Percentiles rank a stretch among this genome's conserved stretches.
Evolutionary conservation across 73 alveolate genomes (phyloP).

Genomic region (Effrenium voratum): DNA sequence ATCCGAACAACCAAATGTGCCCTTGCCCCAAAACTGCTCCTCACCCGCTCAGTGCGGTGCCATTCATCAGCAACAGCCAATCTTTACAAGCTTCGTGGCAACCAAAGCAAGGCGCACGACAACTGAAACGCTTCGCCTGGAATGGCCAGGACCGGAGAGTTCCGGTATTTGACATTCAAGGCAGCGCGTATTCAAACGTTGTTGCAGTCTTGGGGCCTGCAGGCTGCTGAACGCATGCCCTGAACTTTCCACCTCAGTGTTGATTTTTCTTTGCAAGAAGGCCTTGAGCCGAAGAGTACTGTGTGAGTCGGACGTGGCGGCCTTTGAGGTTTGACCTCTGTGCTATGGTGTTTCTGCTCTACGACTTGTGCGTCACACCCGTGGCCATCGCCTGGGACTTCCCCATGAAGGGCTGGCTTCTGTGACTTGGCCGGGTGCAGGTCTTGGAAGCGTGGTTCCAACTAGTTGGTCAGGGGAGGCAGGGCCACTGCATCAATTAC

Average conservation of each 20-base stretch:
- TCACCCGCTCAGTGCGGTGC: no score
- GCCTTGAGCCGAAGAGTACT: not conserved
- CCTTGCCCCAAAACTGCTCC: no score
- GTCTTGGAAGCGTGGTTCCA: no score
- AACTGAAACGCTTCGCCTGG: no score
- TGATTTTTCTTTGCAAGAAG: not conserved
- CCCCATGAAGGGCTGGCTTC: constrained; percentile 78
- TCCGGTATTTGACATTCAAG: not conserved
- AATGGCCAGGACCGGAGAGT: no score
- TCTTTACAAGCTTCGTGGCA: no score
- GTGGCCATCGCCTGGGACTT: constrained; percentile 89
- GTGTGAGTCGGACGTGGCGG: not conserved
- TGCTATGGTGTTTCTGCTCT: constrained; percentile 64
- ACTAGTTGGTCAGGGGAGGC: no score
- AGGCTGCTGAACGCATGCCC: not conserved
- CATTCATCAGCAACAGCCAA: no score
- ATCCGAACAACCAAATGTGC: no score
- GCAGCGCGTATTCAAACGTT: not conserved
- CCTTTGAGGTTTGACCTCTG: constrained; percentile 45
- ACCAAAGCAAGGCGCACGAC: no score
- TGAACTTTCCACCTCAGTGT: not conserved
- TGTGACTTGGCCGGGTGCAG: constrained; percentile 70
- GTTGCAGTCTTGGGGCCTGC: not conserved
- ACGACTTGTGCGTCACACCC: constrained; percentile 79
- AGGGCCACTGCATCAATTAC: no score